Evolutionary conservation across 805 yeast genomes (phyloP), one percentile per base, ranked within the genome.

Genomic region (Cyberlindnera mycetangii): DNA sequence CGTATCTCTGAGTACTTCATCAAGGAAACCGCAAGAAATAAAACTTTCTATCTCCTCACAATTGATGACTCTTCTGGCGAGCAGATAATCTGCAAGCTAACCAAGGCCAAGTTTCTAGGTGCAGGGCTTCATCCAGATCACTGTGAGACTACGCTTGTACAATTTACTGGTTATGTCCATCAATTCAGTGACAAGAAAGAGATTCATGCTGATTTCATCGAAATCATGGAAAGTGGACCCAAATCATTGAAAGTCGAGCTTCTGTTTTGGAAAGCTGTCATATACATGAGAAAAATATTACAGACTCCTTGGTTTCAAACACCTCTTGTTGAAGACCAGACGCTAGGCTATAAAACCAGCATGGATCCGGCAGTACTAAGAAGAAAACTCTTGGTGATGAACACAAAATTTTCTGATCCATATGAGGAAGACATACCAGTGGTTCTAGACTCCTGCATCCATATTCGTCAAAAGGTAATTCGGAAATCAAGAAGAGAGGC

Each of bases 281-380:
- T 70, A 28, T 32, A 49, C 7, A 44, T 49, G 17, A 53, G 69
- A 34, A 42, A 50, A 8, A 37, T 50, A 8, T 44, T 70, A 22
- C 36, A 37, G 5, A 50, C 49, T 1, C 70, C 73, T 0, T 72
- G 77, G 77, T 49, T 51, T 27, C 59, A 59, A 31, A 40, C 47
- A 5, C 51, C 45, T 1, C 61, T 52, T 9, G 44, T 45, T 14
- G 49, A 44, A 20, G 41, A 45, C 15, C n/a, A 20, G 7, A 10
- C 39, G 3, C 32, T 40, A 7, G 37, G 14, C 5, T 19, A 17
- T 19, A 42, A 37, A 8, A 31, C 36, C 6, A 40, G 18, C 25
- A 8, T 45, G 16, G 48, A 45, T 30, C 41, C 43, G 9, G 28
- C 12, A 5, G 21, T 44, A 0, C 32, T 41, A 7, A 42, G 28